Evolutionary conservation across 345 rosid species (phyloP).

Genomic region (Fremontodendron californicum): DNA sequence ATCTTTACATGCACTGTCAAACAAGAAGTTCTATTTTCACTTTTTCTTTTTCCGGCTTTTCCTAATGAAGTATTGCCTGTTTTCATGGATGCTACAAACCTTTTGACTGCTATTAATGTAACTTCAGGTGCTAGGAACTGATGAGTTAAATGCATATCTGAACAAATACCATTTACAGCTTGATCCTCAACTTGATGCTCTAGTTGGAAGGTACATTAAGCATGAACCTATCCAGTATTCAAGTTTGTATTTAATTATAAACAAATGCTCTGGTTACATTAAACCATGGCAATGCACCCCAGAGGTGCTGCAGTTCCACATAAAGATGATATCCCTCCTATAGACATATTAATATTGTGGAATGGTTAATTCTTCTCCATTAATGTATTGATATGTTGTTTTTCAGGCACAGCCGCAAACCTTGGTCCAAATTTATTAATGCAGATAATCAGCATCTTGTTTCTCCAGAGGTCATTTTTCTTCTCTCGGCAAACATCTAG

Average conservation of each 20-base stretch:
- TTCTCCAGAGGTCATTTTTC: constrained; percentile 70
- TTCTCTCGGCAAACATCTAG: not conserved
- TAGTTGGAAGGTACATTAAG: constrained; percentile 71
- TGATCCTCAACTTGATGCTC: constrained; percentile 90
- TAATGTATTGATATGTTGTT: constrained; percentile 1
- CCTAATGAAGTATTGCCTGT: not conserved
- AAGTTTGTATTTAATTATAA: not conserved
- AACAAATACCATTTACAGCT: constrained; percentile 84
- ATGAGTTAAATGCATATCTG: constrained; percentile 81
- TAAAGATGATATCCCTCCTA: not conserved
- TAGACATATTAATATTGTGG: not conserved
- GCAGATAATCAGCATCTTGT: constrained; percentile 90
- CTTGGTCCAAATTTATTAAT: constrained; percentile 87
- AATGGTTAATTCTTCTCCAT: not conserved
- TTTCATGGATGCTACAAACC: not conserved
- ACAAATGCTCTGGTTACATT: not conserved
- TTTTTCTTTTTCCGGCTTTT: not conserved
- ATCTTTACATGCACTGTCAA: not conserved
- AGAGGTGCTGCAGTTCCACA: not conserved
- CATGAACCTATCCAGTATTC: not conserved
- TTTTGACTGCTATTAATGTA: constrained; percentile 10
- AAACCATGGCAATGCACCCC: not conserved
- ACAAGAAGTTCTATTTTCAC: not conserved
- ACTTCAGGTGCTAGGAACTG: constrained; percentile 87
- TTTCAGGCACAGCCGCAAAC: constrained; percentile 90